Base-by-base conservation (phyloP, 1,284 basidiomycete species). In the Irpex rosettiformis region DNA sequence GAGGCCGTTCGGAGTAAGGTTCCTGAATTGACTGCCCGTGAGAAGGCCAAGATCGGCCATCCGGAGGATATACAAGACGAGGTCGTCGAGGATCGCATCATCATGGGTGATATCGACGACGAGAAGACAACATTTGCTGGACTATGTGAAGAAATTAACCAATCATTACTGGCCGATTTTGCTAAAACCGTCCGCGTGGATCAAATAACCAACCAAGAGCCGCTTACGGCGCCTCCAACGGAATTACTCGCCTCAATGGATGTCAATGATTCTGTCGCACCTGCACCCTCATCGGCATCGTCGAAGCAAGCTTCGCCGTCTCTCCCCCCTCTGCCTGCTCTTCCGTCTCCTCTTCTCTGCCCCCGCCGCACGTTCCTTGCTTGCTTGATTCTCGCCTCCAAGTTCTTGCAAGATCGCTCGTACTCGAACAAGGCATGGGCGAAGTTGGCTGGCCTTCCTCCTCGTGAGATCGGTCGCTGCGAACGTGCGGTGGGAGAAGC, bases 341-440 rank as follows among this genome's bases (percentile, higher is more conserved):
- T 88, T n/a, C 88, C 88, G 0, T 91, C 88, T 0, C 92, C 92
- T 0, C 80, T 95, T 22, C 80, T 93, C 40, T 96, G 94, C 69
- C 92, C 94, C 1, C 82, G 94, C 18, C 83, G 94, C 43, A 86
- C 93, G 1, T 96, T 97, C 73, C 78, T 97, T 6, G 93, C 93
- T 0, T 86, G 92, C 0, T 77, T 97, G 37, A 93, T 97, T 62
- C 79, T 94, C 48, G 94, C 94, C 0, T 89, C 90, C 27, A 97
- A 98, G 70, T 96, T 96, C 72, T 84, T 91, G 59, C 93, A 96
- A 75, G 95, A 98, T 69, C 88, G 91, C 58, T 94, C 91, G 56
- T 97, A 95, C 68, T 94, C 91, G 13, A 96, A 97, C 71, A 83
- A 87, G 21, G 94, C 94, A 18, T 97, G 94, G 94, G 87, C 91